A percentile compares a stretch with the other conserved stretches of the same genome.
Conservation (phyloP, 306 rosid species). For the Fagus crenata region DNA sequence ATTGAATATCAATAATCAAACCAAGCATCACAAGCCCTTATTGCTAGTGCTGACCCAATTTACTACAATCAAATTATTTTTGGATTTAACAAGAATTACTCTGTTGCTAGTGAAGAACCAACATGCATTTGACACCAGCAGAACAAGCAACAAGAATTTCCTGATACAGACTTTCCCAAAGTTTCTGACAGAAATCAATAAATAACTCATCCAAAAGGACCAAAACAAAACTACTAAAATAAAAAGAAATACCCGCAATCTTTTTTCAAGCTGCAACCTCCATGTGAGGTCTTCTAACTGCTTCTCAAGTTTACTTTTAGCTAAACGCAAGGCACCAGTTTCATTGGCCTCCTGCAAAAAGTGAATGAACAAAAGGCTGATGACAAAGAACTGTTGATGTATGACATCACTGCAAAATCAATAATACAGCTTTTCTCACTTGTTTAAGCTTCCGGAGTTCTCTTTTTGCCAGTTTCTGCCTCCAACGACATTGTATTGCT, state of each 20-base stretch:
- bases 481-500: conserved; percentile 87
- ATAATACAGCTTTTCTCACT: conserved; percentile 37
- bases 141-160: conserved; percentile 3
- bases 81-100: neutral
- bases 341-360: conserved; percentile 89
- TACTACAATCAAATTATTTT: neutral
- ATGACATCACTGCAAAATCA: conserved; percentile 5
- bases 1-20: neutral
- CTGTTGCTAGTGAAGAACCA: neutral
- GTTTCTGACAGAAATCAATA: neutral
- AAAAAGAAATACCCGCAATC: conserved; percentile 71
- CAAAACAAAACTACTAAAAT: conserved; percentile 9
- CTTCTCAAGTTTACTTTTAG: conserved; percentile 93
- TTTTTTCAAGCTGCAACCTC: conserved; percentile 93
- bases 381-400: conserved; percentile 9
- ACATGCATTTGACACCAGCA: conserved; percentile 20
- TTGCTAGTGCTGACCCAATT: neutral
- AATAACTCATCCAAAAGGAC: conserved; percentile 16
- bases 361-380: conserved; percentile 16
- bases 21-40: neutral
- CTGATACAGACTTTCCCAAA: neutral
- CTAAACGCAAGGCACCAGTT: conserved; percentile 92
- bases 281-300: conserved; percentile 93
- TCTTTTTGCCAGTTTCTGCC: conserved; percentile 77
- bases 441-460: conserved; percentile 73